A percentile compares a stretch with the other conserved stretches of the same genome.
Conservation (phyloP, 225 moss, liverwort and hornwort genomes). For the Marchantia polymorpha region DNA sequence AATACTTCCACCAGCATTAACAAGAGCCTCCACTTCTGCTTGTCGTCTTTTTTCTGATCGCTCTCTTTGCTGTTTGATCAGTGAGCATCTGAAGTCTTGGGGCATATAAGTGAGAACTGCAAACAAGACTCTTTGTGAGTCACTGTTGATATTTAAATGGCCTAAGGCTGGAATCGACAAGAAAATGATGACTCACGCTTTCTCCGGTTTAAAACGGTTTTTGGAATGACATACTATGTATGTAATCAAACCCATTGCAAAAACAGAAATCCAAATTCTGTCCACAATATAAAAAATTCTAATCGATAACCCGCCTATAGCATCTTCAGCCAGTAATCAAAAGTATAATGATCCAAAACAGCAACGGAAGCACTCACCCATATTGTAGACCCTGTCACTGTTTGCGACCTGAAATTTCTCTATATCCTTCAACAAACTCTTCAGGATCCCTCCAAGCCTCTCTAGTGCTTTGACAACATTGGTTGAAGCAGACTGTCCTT, state of each 20-base stretch:
- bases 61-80: slow-evolving; percentile 89
- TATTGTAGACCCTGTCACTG: slow-evolving; percentile 43
- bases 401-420: slow-evolving; percentile 37
- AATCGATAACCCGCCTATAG: not conserved
- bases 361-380: slow-evolving; percentile 29
- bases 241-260: not conserved
- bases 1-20: slow-evolving; percentile 70
- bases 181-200: not conserved
- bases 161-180: not conserved
- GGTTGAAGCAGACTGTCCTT: slow-evolving; percentile 22
- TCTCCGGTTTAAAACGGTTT: not conserved
- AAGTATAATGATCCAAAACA: not conserved
- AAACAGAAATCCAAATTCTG: not conserved
- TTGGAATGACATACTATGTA: not conserved
- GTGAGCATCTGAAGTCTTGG: slow-evolving; percentile 80
- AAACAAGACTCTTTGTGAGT: slow-evolving; percentile 3
- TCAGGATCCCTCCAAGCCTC: slow-evolving; percentile 24
- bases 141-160: no score
- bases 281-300: not conserved
- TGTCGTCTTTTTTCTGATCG: slow-evolving; percentile 83
- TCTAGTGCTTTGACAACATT: slow-evolving; percentile 25
- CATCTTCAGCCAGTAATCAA: not conserved
- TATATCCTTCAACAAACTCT: slow-evolving; percentile 29
- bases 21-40: slow-evolving; percentile 73
- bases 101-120: slow-evolving; percentile 99